A percentile compares a stretch with the other conserved stretches of the same genome.
Conservation (phyloP, 345 rosid genomes). For the Pseudoturritis turrita region DNA sequence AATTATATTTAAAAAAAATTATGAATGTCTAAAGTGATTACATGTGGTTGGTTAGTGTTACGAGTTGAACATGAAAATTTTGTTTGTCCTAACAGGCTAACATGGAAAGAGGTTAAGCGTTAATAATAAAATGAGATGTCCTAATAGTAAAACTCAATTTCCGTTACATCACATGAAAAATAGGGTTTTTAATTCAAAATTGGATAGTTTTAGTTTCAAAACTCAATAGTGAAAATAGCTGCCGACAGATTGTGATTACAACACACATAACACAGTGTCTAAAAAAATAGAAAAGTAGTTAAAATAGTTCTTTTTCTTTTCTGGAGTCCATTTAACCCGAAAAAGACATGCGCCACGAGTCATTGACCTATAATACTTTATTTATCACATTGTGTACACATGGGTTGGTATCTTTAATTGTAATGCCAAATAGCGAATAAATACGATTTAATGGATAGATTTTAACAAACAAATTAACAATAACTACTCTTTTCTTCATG, state of each 20-base stretch:
- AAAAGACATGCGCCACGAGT: not conserved
- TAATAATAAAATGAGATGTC: too few species aligned
- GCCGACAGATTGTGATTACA: constrained; percentile 8
- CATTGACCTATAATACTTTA: not conserved
- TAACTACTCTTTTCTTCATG: too few species aligned
- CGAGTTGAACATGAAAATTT: not conserved
- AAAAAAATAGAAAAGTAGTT: not conserved
- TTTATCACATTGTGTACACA: not conserved
- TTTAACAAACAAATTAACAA: not conserved
- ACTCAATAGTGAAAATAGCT: not conserved
- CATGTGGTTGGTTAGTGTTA: not conserved
- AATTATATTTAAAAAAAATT: not conserved
- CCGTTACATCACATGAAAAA: too few species aligned
- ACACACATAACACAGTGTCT: not conserved
- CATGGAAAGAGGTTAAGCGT: not conserved
- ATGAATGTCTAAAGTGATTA: not conserved
- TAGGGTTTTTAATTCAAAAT: too few species aligned
- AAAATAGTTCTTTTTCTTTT: not conserved
- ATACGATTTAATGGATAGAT: not conserved
- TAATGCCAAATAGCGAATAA: not conserved
- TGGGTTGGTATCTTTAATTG: not conserved
- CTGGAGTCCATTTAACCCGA: not conserved
- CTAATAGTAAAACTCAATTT: too few species aligned
- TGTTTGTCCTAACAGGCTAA: not conserved
- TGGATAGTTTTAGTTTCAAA: too few species aligned